Evolutionary conservation across 345 rosid genomes (phyloP), one percentile per base, ranked within the genome.

Genomic region (Eucalyptus curtisii): DNA sequence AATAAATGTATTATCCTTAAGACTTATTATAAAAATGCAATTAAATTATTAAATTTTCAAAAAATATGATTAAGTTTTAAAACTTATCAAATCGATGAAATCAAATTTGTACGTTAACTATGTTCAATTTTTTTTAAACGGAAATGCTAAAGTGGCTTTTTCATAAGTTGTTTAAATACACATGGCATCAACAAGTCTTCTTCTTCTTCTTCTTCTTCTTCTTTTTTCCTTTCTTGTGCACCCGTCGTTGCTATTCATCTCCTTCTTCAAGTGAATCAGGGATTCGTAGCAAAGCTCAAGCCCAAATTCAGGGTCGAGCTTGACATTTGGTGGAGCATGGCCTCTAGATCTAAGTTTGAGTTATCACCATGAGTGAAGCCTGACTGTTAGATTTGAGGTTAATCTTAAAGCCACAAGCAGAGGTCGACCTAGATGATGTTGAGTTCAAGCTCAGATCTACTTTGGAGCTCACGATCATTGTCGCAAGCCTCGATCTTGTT

Each of bases 391-490:
- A 22, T 55, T 55, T 55, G 61, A 55, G 61, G 61, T 55, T 24
- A 4, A 55, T 24, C 61, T 55, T 24, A 22, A 22, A 55, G 27
- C 30, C 61, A 55, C 13, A 55, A 55, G 30, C 3, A 24, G 30
- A 55, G 61, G 61, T 55, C 12, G 12, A 24, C 61, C 61, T 55
- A 55, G 27, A 55, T 55, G 61, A 24, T 27, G 1, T 22, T 24
- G 27, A 55, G 61, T 20, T 55, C 12, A 55, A 55, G 61, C 61
- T 55, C 13, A 22, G 27, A 22, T 55, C 30, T 24, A 22, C 27
- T 20, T 8, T 0, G 30, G 5, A 55, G 61, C 61, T 55, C 61
- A 22, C 1, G 5, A 22, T 22, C 13, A 55, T 0, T 3, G 30
- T 22, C 27, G 13, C 61, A 9, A 55, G 61, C 61, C 22, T 55